A percentile compares a stretch with the other conserved stretches of the same genome.
phyloP scores from a whole-genome alignment of 805 yeast genomes.

The Nakazawaea siamensis region DNA sequence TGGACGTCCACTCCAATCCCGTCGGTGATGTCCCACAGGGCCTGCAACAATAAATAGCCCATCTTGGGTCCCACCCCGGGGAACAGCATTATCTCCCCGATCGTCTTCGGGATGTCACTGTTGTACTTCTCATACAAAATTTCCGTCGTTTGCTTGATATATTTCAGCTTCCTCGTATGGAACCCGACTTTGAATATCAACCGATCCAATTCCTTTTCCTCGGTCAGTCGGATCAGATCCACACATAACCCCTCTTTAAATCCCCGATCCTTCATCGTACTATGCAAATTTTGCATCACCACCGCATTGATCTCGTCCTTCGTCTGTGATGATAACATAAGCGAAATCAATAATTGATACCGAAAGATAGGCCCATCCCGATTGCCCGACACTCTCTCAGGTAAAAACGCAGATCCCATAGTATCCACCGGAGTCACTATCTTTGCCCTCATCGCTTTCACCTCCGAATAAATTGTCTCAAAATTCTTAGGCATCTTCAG shows the following conservation, averaged over 20 bases:
- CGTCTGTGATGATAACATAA: slow-evolving; percentile 88
- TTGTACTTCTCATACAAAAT: slow-evolving; percentile 40
- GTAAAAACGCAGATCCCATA: slow-evolving; percentile 72
- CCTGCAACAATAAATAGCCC: slow-evolving; percentile 77
- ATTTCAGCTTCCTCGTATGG: slow-evolving; percentile 71
- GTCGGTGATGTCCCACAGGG: slow-evolving; percentile 66
- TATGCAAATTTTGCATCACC: slow-evolving; percentile 59
- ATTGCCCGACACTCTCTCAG: slow-evolving; percentile 30
- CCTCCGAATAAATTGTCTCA: slow-evolving; percentile 45
- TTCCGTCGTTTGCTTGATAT: slow-evolving; percentile 52
- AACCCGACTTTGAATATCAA: slow-evolving; percentile 81
- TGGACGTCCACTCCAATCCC: slow-evolving; percentile 98
- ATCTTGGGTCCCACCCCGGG: slow-evolving; percentile 97
- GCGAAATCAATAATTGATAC: slow-evolving; percentile 67
- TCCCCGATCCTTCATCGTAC: slow-evolving; percentile 29
- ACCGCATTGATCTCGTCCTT: slow-evolving; percentile 78
- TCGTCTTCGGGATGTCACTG: slow-evolving; percentile 67
- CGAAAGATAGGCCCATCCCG: slow-evolving; percentile 37
- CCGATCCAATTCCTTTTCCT: slow-evolving; percentile 51
- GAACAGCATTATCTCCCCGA: slow-evolving; percentile 53
- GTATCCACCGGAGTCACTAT: slow-evolving; percentile 81
- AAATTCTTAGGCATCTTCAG: slow-evolving; percentile 49
- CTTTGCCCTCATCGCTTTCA: slow-evolving; percentile 58
- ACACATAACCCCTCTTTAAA: slow-evolving; percentile 46
- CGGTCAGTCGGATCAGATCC: slow-evolving; percentile 40